A percentile compares a stretch with the other conserved stretches of the same genome.
Evolutionary conservation across 2,329 filamentous ascomycete genomes (phyloP).

Genomic region (Pseudogymnoascus sp.): DNA sequence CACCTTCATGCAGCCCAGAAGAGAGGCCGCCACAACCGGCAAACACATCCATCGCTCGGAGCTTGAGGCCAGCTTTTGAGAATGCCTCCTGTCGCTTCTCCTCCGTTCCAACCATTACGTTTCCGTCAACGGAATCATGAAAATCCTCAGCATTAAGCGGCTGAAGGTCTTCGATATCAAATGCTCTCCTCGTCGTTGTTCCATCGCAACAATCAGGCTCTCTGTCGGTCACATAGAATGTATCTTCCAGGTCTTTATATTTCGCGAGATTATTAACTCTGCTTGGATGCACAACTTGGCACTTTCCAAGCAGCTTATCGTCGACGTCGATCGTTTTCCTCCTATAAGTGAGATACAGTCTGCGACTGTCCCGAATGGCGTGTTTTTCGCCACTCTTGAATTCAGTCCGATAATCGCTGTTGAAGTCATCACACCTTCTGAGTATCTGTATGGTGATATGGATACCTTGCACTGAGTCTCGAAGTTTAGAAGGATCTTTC

Average conservation of each 20-base stretch:
- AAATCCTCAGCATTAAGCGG: background rate
- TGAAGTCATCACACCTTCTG: slow-evolving; percentile 5
- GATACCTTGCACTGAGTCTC: background rate
- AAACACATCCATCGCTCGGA: slow-evolving; percentile 12
- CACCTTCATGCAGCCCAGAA: background rate
- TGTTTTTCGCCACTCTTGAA: background rate
- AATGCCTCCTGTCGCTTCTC: background rate
- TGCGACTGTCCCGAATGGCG: slow-evolving; percentile 16
- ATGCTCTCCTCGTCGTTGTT: background rate
- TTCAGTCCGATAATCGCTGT: background rate
- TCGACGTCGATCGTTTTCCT: background rate
- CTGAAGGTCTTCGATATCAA: slow-evolving; percentile 9
- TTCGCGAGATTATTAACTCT: slow-evolving; percentile 18
- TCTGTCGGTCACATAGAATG: slow-evolving; percentile 19
- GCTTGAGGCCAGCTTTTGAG: slow-evolving; percentile 1
- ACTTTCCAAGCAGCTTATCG: slow-evolving; percentile 18
- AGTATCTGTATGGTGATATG: background rate
- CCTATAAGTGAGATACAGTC: slow-evolving; percentile 14
- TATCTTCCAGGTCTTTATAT: slow-evolving; percentile 20
- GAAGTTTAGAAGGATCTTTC: background rate
- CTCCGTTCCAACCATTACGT: background rate
- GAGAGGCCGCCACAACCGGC: slow-evolving; percentile 6
- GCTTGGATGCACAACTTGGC: slow-evolving; percentile 16
- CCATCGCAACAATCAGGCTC: background rate
- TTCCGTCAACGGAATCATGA: background rate